Evolutionary conservation across 2,329 filamentous ascomycete genomes (phyloP), one percentile per base, ranked within the genome.

Genomic region (Fusarium multiceps): DNA sequence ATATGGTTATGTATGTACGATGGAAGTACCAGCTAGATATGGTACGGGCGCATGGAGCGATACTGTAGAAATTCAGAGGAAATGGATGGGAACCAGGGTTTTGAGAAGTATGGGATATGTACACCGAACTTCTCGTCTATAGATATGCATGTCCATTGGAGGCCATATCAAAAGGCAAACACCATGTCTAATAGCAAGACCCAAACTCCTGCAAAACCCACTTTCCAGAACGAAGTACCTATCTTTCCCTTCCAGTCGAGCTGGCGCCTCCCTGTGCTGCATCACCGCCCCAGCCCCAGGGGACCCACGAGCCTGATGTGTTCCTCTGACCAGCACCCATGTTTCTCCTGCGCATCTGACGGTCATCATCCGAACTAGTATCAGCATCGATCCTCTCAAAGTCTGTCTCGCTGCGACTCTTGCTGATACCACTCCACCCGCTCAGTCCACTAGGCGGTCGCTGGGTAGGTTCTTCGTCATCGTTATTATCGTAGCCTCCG

Each of bases 361-460:
- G 83, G 32, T 82, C 84, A 47, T 88, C 87, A 75, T 88, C 89
- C 27, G 82, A 82, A 12, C 86, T 86, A 74, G 89, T 91, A 76
- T 94, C 92, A 34, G 90, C 89, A 67, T 96, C 92, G 72, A 97
- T 93, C 78, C 93, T 92, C 76, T 97, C 94, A 76, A 98, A 98
- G 73, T 97, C 95, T 21, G 88, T 88, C 77, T 97, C 94, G 78
- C 93, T 97, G 69, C 90, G 89, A 76, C 92, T 95, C 82, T 95
- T 95, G 74, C 88, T 91, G 74, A 97, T 81, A 5, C 84, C 88
- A 66, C 85, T 87, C 73, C 80, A 80, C 53, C 79, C 78, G 70
- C 83, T 85, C 48, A 84, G 78, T n/a, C 85, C 83, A 78, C 83
- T 83, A 63, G 82, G 78, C 30, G 81, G 82, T 54, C 85, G 80